Percentiles rank a stretch among this genome's conserved stretches.
Evolutionary conservation across 176 grass and related monocot species (phyloP).

Genomic region (Calamus simplicifolius): DNA sequence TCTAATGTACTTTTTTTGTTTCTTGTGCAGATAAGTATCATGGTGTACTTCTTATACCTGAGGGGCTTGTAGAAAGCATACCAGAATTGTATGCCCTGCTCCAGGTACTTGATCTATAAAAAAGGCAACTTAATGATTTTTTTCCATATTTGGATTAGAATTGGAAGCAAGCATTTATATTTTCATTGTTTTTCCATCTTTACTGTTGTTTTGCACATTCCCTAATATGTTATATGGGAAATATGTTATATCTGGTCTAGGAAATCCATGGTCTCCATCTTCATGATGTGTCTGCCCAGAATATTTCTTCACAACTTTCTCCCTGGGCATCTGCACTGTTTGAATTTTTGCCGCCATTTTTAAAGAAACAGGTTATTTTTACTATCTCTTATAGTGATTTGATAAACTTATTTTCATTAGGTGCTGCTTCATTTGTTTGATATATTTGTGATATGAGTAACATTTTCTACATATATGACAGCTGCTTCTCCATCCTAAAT

Average conservation of each 20-base stretch:
- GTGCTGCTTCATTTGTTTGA: no score
- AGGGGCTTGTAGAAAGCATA: constrained; percentile 98
- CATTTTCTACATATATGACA: constrained; percentile 35
- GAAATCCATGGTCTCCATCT: constrained; percentile 89
- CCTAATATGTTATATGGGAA: no score
- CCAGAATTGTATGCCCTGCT: constrained; percentile 94
- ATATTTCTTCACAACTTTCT: constrained; percentile 94
- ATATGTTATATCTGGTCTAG: constrained; percentile 41
- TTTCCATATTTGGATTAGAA: no score
- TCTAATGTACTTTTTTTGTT: background rate
- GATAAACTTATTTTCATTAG: no score
- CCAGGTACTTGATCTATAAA: constrained; percentile 81
- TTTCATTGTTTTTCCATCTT: constrained; percentile 1
- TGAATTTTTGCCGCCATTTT: constrained; percentile 94
- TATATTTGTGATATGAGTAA: background rate
- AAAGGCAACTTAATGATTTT: no score
- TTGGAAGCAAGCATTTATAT: constrained; percentile 18
- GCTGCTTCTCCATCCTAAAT: constrained; percentile 90
- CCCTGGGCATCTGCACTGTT: constrained; percentile 98
- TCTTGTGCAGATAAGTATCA: constrained; percentile 72
- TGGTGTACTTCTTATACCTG: constrained; percentile 91
- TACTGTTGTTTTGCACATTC: no score
- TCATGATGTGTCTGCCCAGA: constrained; percentile 76
- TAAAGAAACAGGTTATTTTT: constrained; percentile 75
- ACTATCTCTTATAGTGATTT: background rate